Evolutionary conservation across 768 basidiomycete genomes (phyloP), one percentile per base, ranked within the genome.

Genomic region (Cantharellus cinnabarinus): DNA sequence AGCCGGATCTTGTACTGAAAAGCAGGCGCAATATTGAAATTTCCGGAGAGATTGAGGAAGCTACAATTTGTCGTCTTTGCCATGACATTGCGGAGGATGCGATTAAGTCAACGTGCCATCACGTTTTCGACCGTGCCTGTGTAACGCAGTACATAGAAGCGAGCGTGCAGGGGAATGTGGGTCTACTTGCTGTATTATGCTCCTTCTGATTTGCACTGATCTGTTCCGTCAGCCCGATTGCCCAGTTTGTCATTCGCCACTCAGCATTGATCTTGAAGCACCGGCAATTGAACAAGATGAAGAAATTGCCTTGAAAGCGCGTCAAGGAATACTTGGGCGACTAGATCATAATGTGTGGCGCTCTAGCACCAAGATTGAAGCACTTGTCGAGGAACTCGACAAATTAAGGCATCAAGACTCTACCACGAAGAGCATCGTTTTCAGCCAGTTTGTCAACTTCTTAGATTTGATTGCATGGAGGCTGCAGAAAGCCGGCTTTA

Each of bases 51-150:
- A 67, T 74, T 3, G 77, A 75, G 5, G 89, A 94, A 68, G 83
- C 82, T 2, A 84, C 87, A 0, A 79, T 97, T 4, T 99, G 95
- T 67, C 78, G 95, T 58, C 71, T 99, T n/a, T 99, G 95, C 70
- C 89, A 90, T 65, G 95, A 99, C 64, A 76, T 95, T 44, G 94
- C 89, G 0, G 95, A 99, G 70, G 95, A 99, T 66, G 90, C 95
- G 2, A 97, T 99, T 62, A 81, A 89, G 67, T 83, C 90, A 35
- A 86, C 82, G 64, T 99, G 95, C 67, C 80, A 79, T 44, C 95
- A 99, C 67, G 83, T 95, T 62, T 99, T 95, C 66, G 91, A 97
- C 68, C 79, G 95, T 59, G 88, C 91, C 67, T 99, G 95, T 66
- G 93, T 99, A 69, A 82, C 79, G 65, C 89, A 93, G 68, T 97